Evolutionary conservation across 2,329 filamentous ascomycete species (phyloP).

Genomic region (Bipolaris bicolor): DNA sequence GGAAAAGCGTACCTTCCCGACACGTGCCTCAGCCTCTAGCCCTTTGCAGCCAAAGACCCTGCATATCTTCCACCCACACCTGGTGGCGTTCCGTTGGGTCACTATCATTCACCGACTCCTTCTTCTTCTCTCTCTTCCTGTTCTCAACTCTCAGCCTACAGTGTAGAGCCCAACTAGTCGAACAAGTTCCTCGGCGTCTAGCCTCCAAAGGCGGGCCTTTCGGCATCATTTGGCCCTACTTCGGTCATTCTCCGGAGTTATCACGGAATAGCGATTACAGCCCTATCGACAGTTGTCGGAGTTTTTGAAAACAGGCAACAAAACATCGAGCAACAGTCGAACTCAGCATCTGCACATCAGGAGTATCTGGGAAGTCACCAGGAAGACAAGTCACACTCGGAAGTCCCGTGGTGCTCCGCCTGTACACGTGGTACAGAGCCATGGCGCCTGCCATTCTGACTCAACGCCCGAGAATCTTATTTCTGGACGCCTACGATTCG

Average conservation of each 20-base stretch:
- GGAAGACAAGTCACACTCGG: neutral
- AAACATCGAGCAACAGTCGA: neutral
- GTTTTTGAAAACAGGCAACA: slow-evolving; percentile 17
- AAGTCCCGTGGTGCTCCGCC: neutral
- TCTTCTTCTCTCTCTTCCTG: neutral
- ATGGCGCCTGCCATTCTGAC: slow-evolving; percentile 41
- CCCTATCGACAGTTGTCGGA: slow-evolving; percentile 12
- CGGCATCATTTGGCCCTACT: slow-evolving; percentile 6
- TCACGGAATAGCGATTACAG: slow-evolving; percentile 21
- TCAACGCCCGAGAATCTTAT: slow-evolving; percentile 67
- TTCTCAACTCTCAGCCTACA: neutral
- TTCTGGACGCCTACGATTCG: slow-evolving; percentile 95
- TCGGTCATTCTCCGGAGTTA: slow-evolving; percentile 17
- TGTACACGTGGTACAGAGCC: neutral
- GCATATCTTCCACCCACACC: slow-evolving; percentile 15
- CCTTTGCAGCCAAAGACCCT: slow-evolving; percentile 21
- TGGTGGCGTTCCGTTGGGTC: slow-evolving; percentile 13
- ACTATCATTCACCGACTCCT: slow-evolving; percentile 14
- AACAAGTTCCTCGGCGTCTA: neutral
- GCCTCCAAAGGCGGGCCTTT: neutral
- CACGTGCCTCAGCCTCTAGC: slow-evolving; percentile 10
- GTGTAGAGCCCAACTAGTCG: neutral
- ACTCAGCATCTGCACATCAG: neutral
- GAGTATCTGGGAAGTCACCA: too few species aligned
- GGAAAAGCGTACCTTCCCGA: slow-evolving; percentile 7